Conservation (phyloP, 257 asterid species). For the Fraxinus pennsylvanica region DNA sequence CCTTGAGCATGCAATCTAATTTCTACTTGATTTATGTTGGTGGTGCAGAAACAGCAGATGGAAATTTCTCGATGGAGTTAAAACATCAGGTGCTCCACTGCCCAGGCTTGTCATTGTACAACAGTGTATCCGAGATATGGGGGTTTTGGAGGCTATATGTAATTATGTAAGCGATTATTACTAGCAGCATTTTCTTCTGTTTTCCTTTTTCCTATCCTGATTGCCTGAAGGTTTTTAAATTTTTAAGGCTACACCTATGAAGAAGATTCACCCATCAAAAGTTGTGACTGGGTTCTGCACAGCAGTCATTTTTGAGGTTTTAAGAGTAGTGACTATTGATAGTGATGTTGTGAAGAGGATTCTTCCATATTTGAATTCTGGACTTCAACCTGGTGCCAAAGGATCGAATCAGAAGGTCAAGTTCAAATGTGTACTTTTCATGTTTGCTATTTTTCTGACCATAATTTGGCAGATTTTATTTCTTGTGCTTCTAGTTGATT, state of each 20-base stretch:
- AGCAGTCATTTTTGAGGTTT: slow-evolving; percentile 72
- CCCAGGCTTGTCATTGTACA: slow-evolving; percentile 86
- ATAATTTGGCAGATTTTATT: not conserved
- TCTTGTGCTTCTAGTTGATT: slow-evolving; percentile 15
- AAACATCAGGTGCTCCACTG: slow-evolving; percentile 74
- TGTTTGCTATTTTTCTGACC: not conserved
- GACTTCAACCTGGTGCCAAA: slow-evolving; percentile 55
- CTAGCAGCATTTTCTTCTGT: slow-evolving; percentile 5
- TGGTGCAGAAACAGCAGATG: slow-evolving; percentile 74
- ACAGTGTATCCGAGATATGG: slow-evolving; percentile 70
- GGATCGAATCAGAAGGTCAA: slow-evolving; percentile 73
- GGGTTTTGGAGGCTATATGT: slow-evolving; percentile 78
- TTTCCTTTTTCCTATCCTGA: slow-evolving; percentile 2
- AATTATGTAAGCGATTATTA: slow-evolving; percentile 55
- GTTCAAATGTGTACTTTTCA: slow-evolving; percentile 9
- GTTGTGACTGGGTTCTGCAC: slow-evolving; percentile 76
- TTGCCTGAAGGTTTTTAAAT: slow-evolving; percentile 27
- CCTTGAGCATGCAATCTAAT: slow-evolving; percentile 3
- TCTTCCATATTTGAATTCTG: slow-evolving; percentile 67
- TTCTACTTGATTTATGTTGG: slow-evolving; percentile 27
- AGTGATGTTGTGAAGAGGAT: slow-evolving; percentile 62
- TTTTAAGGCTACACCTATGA: slow-evolving; percentile 60
- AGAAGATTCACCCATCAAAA: slow-evolving; percentile 62
- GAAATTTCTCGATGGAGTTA: slow-evolving; percentile 91
- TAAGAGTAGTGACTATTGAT: slow-evolving; percentile 59